Conservation (phyloP, 805 yeast species). For the Citeromyces nyonsensis region DNA sequence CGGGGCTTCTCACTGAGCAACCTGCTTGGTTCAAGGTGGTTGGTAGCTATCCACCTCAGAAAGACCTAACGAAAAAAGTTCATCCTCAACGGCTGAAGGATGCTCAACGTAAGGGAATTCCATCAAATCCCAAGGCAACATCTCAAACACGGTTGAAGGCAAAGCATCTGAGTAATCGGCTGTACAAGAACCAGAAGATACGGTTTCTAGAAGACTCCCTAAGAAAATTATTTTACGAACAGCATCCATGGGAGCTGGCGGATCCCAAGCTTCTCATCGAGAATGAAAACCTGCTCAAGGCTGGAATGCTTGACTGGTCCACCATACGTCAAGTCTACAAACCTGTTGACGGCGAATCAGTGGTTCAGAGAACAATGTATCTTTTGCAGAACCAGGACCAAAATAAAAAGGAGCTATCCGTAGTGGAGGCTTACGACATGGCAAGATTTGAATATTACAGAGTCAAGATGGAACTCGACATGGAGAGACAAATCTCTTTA, state of each 20-base stretch:
- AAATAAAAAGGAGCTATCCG: constrained; percentile 12
- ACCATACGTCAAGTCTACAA: constrained; percentile 55
- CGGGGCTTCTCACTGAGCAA: constrained; percentile 52
- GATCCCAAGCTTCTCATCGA: constrained; percentile 78
- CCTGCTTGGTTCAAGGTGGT: constrained; percentile 90
- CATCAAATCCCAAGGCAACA: constrained; percentile 7
- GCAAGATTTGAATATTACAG: constrained; percentile 84
- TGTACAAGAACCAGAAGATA: constrained; percentile 37
- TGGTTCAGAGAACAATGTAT: constrained; percentile 59
- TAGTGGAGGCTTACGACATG: constrained; percentile 63
- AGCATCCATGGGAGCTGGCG: constrained; percentile 97
- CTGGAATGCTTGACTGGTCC: constrained; percentile 54
- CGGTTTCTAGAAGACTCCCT: constrained; percentile 63
- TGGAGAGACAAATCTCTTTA: constrained; percentile 49
- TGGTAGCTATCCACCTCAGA: constrained; percentile 67
- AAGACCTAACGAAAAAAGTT: constrained; percentile 29
- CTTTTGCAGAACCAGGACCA: constrained; percentile 24
- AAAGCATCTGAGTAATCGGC: constrained; percentile 19
- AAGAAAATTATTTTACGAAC: constrained; percentile 70
- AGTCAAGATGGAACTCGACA: constrained; percentile 71
- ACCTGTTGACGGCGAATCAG: constrained; percentile 81
- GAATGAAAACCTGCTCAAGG: constrained; percentile 41
- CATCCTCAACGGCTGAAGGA: constrained; percentile 13
- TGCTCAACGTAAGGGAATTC: constrained; percentile 8
- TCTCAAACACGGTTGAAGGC: constrained; percentile 32